Percentiles rank a stretch among this genome's conserved stretches.
These are phyloP conservation scores for Striga asiatica DNA, from an alignment of 257 asterid genomes.

Conservation along the genomic window DNA sequence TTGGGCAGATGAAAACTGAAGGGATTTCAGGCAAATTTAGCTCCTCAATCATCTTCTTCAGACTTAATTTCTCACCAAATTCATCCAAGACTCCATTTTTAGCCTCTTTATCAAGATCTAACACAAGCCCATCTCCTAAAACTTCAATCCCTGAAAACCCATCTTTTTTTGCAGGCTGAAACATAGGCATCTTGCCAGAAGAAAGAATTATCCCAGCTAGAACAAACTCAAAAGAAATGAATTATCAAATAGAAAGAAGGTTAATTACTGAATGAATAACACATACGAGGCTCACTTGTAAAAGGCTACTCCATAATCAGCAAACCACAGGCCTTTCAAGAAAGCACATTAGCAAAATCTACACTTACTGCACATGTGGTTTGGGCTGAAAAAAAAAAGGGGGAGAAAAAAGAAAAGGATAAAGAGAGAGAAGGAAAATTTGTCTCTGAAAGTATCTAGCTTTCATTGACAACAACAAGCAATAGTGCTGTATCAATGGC, in stretches of 20 bases:
- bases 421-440: constrained; percentile 16
- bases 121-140: constrained; percentile 31
- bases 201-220: background rate
- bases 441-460: constrained; percentile 14
- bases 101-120: constrained; percentile 37
- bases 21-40: constrained; percentile 54
- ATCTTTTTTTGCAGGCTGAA: constrained; percentile 30
- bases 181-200: constrained; percentile 44
- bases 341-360: constrained; percentile 26
- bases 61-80: constrained; percentile 52
- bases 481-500: constrained; percentile 33
- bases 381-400: constrained; percentile 12
- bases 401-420: background rate
- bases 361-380: constrained; percentile 20
- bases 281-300: no score
- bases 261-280: constrained; percentile 4
- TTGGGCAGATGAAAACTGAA: constrained; percentile 62
- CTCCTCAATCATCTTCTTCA: constrained; percentile 62
- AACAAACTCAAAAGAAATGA: background rate
- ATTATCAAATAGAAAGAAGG: background rate
- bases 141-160: constrained; percentile 34
- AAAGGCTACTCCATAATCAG: constrained; percentile 12
- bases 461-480: constrained; percentile 46
- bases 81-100: constrained; percentile 31
- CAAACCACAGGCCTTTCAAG: constrained; percentile 19